These are phyloP conservation scores for Paraglomus occultum DNA, from an alignment of 192 early-diverging fungal species.

Conservation along the genomic window DNA sequence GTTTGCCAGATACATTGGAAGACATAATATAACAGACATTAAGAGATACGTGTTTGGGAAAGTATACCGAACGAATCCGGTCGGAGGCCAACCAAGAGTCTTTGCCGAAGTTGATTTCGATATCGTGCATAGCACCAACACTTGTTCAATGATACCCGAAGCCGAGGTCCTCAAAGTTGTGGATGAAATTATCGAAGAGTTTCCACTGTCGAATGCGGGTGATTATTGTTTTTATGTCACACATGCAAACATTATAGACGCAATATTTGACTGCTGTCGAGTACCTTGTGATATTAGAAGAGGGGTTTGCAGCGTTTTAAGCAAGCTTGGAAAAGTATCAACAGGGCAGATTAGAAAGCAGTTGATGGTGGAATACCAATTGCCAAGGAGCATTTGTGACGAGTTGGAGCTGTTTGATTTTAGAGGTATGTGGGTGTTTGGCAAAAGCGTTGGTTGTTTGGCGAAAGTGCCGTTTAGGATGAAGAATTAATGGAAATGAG, in stretches of 20 bases:
- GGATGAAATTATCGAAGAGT: constrained; percentile 66
- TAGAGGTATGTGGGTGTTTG: constrained; percentile 50
- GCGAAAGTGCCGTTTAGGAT: no score
- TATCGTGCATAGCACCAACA: constrained; percentile 66
- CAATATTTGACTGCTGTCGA: constrained; percentile 69
- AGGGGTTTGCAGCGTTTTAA: constrained; percentile 55
- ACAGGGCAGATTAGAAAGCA: constrained; percentile 59
- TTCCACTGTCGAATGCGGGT: constrained; percentile 59
- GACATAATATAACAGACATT: constrained; percentile 65
- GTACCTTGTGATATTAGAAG: constrained; percentile 58
- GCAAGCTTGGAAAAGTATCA: constrained; percentile 56
- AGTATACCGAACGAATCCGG: constrained; percentile 76
- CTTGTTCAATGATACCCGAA: constrained; percentile 68
- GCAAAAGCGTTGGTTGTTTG: no score
- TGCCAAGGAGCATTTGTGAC: constrained; percentile 62
- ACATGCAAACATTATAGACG: constrained; percentile 69
- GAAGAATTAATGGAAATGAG: no score
- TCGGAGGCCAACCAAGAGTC: constrained; percentile 81
- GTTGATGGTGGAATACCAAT: constrained; percentile 55
- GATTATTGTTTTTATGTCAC: constrained; percentile 67
- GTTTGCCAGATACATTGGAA: constrained; percentile 83
- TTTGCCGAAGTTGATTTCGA: constrained; percentile 89
- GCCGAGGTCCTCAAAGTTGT: constrained; percentile 88
- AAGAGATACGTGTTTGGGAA: constrained; percentile 87
- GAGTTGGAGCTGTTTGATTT: constrained; percentile 63